These are phyloP conservation scores for Aspergillus egyptiacus DNA, from an alignment of 495 filamentous ascomycete species.

Conservation along the genomic window DNA sequence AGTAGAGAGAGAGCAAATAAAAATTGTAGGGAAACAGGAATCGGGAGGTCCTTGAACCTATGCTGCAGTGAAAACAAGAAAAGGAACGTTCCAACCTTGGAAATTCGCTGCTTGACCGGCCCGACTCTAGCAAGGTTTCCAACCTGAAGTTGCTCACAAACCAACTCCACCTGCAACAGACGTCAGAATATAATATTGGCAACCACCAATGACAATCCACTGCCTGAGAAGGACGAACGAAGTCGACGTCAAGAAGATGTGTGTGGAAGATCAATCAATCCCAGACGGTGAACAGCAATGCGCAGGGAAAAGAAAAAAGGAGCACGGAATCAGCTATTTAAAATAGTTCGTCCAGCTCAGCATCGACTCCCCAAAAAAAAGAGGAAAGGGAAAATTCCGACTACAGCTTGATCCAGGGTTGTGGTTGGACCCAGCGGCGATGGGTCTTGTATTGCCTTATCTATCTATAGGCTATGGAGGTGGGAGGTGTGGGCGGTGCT, in stretches of 20 bases:
- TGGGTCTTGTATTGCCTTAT: no score
- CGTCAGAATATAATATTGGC: neutral
- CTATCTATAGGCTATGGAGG: neutral
- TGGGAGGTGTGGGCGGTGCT: constrained; percentile 1
- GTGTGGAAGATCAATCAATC: neutral
- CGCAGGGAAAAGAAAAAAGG: constrained; percentile 14
- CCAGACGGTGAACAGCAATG: constrained; percentile 6
- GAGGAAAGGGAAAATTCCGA: no score
- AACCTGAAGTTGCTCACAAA: constrained; percentile 1
- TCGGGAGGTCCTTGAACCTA: neutral
- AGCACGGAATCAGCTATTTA: constrained; percentile 1
- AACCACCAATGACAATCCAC: neutral
- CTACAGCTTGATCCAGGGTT: no score
- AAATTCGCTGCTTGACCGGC: no score
- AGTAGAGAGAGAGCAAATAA: no score
- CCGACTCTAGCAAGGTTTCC: no score
- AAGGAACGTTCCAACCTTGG: no score
- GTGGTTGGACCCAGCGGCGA: no score
- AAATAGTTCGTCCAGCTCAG: constrained; percentile 13
- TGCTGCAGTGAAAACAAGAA: neutral
- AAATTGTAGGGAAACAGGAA: neutral
- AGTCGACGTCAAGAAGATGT: neutral
- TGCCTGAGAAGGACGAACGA: neutral
- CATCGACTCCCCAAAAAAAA: neutral
- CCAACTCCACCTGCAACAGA: neutral